Conservation (phyloP, 2,329 filamentous ascomycete species). For the Drechslera avenae region DNA sequence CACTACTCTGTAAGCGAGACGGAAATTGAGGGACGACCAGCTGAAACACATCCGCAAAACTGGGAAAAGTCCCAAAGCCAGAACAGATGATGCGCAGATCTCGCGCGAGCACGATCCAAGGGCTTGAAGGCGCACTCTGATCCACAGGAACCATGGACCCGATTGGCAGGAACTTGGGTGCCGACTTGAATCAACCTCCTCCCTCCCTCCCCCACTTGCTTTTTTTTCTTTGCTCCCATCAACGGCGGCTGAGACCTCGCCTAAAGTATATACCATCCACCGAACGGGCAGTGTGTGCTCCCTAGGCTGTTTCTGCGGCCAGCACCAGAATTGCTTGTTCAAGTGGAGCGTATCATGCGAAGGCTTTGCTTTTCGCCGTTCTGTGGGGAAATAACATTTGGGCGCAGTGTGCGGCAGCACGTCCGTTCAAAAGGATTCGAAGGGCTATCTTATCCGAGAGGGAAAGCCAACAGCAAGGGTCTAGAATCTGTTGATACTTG, state of each 20-base stretch:
- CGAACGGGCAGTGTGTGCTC: slow-evolving; percentile 3
- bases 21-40: slow-evolving; percentile 19
- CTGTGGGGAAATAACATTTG: neutral
- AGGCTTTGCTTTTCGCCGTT: slow-evolving; percentile 11
- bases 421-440: slow-evolving; percentile 11
- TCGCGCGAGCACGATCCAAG: slow-evolving; percentile 12
- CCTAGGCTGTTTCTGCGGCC: neutral
- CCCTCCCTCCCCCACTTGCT: slow-evolving; percentile 12
- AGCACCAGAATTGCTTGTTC: slow-evolving; percentile 11
- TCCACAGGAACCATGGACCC: slow-evolving; percentile 10
- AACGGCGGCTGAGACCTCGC: slow-evolving; percentile 19
- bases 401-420: slow-evolving; percentile 1
- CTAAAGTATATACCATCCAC: slow-evolving; percentile 14
- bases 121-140: slow-evolving; percentile 14
- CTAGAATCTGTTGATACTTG: slow-evolving; percentile 14
- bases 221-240: slow-evolving; percentile 21
- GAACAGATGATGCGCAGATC: slow-evolving; percentile 23
- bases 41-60: slow-evolving; percentile 22
- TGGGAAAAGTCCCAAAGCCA: slow-evolving; percentile 7
- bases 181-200: slow-evolving; percentile 7
- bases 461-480: slow-evolving; percentile 3
- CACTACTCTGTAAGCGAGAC: slow-evolving; percentile 9
- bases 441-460: neutral
- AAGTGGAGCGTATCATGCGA: neutral
- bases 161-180: slow-evolving; percentile 12